A percentile compares a stretch with the other conserved stretches of the same genome.
Conservation (phyloP, 2,329 filamentous ascomycete species). For the Clonostachys solani region DNA sequence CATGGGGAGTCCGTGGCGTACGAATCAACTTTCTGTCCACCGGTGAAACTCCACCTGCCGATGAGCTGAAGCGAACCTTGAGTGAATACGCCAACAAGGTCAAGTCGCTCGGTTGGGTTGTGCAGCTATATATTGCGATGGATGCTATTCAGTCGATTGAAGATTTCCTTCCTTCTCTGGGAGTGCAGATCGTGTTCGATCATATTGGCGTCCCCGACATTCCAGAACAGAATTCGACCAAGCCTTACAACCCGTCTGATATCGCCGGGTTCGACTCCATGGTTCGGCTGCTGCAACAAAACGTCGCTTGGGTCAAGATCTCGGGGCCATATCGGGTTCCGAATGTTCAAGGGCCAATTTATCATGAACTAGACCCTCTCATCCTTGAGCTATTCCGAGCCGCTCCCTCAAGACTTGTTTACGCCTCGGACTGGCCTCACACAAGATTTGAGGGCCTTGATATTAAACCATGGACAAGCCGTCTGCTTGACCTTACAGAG, state of each 20-base stretch:
- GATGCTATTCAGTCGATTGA: constrained; percentile 42
- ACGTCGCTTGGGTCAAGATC: constrained; percentile 49
- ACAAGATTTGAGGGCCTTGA: constrained; percentile 52
- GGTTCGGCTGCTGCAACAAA: constrained; percentile 34
- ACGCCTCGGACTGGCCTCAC: constrained; percentile 59
- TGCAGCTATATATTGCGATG: constrained; percentile 55
- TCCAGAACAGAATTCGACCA: background rate
- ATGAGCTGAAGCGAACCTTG: constrained; percentile 35
- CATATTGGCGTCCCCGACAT: constrained; percentile 48
- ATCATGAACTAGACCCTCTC: constrained; percentile 35
- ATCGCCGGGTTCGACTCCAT: constrained; percentile 45
- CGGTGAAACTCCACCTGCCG: constrained; percentile 29
- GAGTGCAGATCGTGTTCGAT: constrained; percentile 52
- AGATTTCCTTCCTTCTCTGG: constrained; percentile 39
- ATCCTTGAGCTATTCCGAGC: constrained; percentile 37
- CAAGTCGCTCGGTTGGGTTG: constrained; percentile 45
- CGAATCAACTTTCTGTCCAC: constrained; percentile 55
- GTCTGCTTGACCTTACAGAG: constrained; percentile 47
- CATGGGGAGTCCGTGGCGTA: constrained; percentile 52
- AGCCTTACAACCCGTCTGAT: constrained; percentile 29
- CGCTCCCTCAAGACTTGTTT: constrained; percentile 39
- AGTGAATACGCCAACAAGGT: constrained; percentile 44
- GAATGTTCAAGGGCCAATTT: constrained; percentile 22
- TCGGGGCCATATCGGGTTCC: constrained; percentile 52
- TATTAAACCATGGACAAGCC: constrained; percentile 47